Evolutionary conservation across 495 filamentous ascomycete species (phyloP).

Genomic region (Cudoniella acicularis): DNA sequence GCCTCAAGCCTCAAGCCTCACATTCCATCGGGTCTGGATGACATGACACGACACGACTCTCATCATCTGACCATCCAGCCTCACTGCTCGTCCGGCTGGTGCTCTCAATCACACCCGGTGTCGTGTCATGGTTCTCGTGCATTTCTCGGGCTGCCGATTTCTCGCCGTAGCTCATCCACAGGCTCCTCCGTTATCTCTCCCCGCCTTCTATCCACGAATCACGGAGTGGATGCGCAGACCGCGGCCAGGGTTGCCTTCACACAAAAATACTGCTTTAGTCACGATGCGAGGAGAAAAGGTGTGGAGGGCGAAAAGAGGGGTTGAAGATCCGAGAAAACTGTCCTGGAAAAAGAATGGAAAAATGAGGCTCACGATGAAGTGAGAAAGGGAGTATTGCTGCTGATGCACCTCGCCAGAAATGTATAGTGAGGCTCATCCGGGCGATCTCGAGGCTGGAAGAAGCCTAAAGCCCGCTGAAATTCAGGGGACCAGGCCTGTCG

Average conservation of each 20-base stretch:
- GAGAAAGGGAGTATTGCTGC: no score
- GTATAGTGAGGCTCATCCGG: background rate
- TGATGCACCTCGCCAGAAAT: no score
- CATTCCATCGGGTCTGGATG: no score
- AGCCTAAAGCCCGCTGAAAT: background rate
- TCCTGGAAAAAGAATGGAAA: background rate
- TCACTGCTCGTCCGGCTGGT: background rate
- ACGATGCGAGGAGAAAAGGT: background rate
- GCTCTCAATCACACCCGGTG: background rate
- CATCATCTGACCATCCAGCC: background rate
- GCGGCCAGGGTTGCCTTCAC: slow-evolving; percentile 3
- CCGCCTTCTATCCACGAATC: slow-evolving; percentile 17
- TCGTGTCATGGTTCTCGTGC: background rate
- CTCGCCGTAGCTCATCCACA: slow-evolving; percentile 11
- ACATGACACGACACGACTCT: background rate
- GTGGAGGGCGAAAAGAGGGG: background rate
- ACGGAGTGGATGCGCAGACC: background rate
- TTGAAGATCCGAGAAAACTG: background rate
- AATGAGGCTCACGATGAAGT: background rate
- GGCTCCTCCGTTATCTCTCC: slow-evolving; percentile 13
- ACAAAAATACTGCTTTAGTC: background rate
- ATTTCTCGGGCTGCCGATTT: slow-evolving; percentile 8
- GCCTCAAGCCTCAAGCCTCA: no score
- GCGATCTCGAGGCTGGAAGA: background rate
- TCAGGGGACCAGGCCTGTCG: background rate